Percentiles rank a stretch among this genome's conserved stretches.
These are phyloP conservation scores for Dactylonectria macrodidyma DNA, from an alignment of 2,329 filamentous ascomycete species.

Conservation along the genomic window DNA sequence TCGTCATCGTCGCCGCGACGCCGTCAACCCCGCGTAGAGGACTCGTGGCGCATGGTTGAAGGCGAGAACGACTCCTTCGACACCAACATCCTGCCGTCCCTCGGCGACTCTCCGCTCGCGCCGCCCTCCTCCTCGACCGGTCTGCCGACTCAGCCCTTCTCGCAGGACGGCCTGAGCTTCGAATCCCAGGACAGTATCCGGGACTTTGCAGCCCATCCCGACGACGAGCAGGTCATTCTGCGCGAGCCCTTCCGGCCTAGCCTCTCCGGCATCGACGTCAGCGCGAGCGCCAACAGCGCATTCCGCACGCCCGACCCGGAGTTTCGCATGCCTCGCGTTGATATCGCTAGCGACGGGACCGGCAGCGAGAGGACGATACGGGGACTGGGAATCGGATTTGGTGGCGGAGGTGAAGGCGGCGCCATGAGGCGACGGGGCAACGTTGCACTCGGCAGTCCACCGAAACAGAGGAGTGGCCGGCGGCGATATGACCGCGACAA, in stretches of 20 bases:
- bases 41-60: conserved; percentile 74
- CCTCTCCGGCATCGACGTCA: conserved; percentile 57
- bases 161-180: conserved; percentile 58
- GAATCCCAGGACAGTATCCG: conserved; percentile 70
- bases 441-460: conserved; percentile 40
- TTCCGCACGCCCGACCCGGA: conserved; percentile 63
- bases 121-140: conserved; percentile 53
- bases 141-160: conserved; percentile 64
- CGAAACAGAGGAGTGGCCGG: conserved; percentile 41
- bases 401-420: conserved; percentile 43
- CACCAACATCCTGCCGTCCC: conserved; percentile 65
- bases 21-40: conserved; percentile 57
- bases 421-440: conserved; percentile 48
- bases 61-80: conserved; percentile 74
- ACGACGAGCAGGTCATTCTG: conserved; percentile 70
- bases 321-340: conserved; percentile 68
- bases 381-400: conserved; percentile 41
- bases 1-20: conserved; percentile 40
- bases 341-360: conserved; percentile 57
- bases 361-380: conserved; percentile 54
- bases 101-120: conserved; percentile 53
- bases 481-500: conserved; percentile 37
- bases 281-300: conserved; percentile 35
- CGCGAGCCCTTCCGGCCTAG: conserved; percentile 70
- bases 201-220: conserved; percentile 66